Evolutionary conservation across 2,329 filamentous ascomycete genomes (phyloP), one percentile per base, ranked within the genome.

Genomic region (Cadophora sp.): DNA sequence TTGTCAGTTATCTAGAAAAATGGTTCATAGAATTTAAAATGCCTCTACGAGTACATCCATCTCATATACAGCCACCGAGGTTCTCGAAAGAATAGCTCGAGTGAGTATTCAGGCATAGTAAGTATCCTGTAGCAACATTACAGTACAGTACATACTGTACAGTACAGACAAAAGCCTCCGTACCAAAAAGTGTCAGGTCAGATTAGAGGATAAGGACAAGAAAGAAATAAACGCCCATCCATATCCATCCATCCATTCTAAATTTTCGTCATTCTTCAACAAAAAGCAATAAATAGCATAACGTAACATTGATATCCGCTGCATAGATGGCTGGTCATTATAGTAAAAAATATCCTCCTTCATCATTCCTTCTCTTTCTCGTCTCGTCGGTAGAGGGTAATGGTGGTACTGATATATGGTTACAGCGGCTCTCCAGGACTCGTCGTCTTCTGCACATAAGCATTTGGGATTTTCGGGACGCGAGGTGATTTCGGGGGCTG

Each of bases 391-490:
- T 53, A n/a, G 16, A 9, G 33, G 48, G 50, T 53, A n/a, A 22
- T 30, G 27, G 27, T 30, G 27, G 27, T 30, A 30, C 27, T 30
- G 27, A 6, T 30, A 18, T 48, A 51, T 43, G n/a, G 8, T 55
- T 20, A 56, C 51, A 33, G 33, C 36, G 22, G 62, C 43, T 73
- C 68, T n/a, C 71, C 70, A 4, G 71, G 69, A 65, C 71, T 73
- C 27, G 62, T 61, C 22, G 59, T 65, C 55, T 73, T 73, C 50
- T 67, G 65, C 45, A 74, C 69, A 69, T 76, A 78, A 24, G 69
- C 72, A 60, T 66, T 72, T 1, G 77, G 77, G 7, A 78, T 73
- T 60, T 73, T 77, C 0, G 77, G 77, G 7, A 78, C 75, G 66
- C 72, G 65, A 11, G 77, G 77, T 20, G 71, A 74, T 56, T 73